Evolutionary conservation across 441 rosid species (phyloP), one percentile per base, ranked within the genome.

Genomic region (Sinapis alba): DNA sequence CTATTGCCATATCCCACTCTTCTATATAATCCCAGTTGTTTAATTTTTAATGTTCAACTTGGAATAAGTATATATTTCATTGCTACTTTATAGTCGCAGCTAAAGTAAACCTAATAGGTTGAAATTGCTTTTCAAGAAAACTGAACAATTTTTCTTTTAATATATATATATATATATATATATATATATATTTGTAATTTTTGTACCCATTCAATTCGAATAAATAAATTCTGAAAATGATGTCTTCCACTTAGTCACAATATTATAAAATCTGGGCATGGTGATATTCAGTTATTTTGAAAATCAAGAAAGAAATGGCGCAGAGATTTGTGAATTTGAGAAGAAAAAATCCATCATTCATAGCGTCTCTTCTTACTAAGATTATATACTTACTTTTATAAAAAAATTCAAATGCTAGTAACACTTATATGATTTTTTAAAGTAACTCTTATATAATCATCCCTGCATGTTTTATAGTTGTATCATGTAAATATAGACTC

Each of bases 201-300:
- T 16, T 47, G 54, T 3, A 50, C 30, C 73, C 23, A 61, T 64
- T 56, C 13, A 57, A 41, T 57, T 28, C 24, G 32, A 57, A 65
- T 72, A 53, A 54, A 54, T 1, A 54, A 28, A 3, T 47, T 45
- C 8, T 3, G 12, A 43, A 60, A 7, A 19, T 3, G 38, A 36
- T 74, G 68, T 9, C 18, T 12, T 47, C 68, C 69, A 75, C 78
- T 45, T 61, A 51, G 19, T n/a, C 13, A 61, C 21, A 32, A 23
- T 6, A 32, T 62, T 47, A 16, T 45, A 9, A 45, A 30, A 50
- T 7, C 20, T 50, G 23, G 12, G 9, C 23, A 50, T 50, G 56
- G 18, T 43, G 36, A 36, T 5, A 13, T 13, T 66, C 78, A 30
- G 6, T 16, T n/a, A 32, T 16, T 53, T n/a, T 63, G 63, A 36